A percentile compares a stretch with the other conserved stretches of the same genome.
Evolutionary conservation across 1,139 yeast species (phyloP).

Genomic region (Lodderomyces oxycetoniae): DNA sequence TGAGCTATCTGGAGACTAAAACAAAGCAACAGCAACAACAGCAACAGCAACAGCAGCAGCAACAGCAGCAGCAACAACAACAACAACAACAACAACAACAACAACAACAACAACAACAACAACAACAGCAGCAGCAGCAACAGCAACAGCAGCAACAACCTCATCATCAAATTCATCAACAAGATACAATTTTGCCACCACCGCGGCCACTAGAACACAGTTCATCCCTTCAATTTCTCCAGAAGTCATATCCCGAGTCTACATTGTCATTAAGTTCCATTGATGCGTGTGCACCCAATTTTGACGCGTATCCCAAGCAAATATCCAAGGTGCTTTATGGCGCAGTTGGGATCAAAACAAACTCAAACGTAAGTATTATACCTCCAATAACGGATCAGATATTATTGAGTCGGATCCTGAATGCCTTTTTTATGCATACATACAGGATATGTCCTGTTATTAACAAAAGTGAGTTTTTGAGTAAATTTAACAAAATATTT

Average conservation of each 20-base stretch:
- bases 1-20: conserved; percentile 4
- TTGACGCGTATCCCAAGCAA: conserved; percentile 15
- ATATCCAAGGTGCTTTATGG: conserved; percentile 15
- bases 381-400: conserved; percentile 16
- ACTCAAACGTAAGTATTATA: conserved; percentile 15
- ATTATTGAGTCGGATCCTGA: conserved; percentile 13
- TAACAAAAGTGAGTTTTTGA: conserved; percentile 31
- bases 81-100: neutral
- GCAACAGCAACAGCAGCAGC: conserved; percentile 4
- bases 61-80: conserved; percentile 2
- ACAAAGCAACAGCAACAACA: too few species aligned
- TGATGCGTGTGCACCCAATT: conserved; percentile 15
- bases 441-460: conserved; percentile 42
- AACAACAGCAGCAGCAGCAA: conserved; percentile 1
- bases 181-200: too few species aligned
- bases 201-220: neutral
- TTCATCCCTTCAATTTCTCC: neutral
- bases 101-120: neutral
- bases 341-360: conserved; percentile 16
- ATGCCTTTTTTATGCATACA: conserved; percentile 41
- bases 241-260: too few species aligned
- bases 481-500: conserved; percentile 18
- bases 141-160: neutral
- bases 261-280: conserved; percentile 14
- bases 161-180: too few species aligned